phyloP scores from a whole-genome alignment of 768 basidiomycete species.

The Tricholoma matsutake region DNA sequence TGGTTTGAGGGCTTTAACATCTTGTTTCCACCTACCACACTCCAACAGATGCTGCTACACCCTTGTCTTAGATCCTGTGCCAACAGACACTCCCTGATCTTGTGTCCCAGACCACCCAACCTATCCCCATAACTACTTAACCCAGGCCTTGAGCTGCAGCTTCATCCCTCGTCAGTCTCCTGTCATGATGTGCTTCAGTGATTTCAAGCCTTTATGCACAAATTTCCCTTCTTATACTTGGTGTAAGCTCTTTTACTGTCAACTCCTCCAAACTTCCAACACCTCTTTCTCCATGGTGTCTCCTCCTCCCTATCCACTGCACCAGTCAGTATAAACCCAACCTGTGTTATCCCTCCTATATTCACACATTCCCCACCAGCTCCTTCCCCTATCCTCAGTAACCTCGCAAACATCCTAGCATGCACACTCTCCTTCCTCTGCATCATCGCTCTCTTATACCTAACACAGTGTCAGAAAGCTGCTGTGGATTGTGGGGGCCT shows the following conservation, averaged over 20 bases:
- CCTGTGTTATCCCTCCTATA: conserved; percentile 71
- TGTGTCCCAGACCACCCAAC: too few relatives aligned
- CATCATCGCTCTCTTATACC: conserved; percentile 51
- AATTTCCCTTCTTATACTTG: conserved; percentile 78
- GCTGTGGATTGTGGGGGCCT: conserved; percentile 88
- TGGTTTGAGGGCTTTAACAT: too few relatives aligned
- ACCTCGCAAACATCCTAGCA: conserved; percentile 82
- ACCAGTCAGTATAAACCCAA: conserved; percentile 80
- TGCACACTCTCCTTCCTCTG: conserved; percentile 73
- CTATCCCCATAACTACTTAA: too few relatives aligned
- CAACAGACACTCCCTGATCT: too few relatives aligned
- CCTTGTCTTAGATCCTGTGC: too few relatives aligned
- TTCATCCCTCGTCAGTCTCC: too few relatives aligned
- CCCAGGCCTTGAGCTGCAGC: too few relatives aligned
- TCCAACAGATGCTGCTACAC: too few relatives aligned
- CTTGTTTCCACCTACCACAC: too few relatives aligned
- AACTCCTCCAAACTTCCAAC: conserved; percentile 44
- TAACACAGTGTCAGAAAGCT: conserved; percentile 67
- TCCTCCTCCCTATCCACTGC: conserved; percentile 49
- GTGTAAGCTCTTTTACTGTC: conserved; percentile 94
- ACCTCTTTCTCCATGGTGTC: conserved; percentile 32
- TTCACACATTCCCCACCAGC: conserved; percentile 44
- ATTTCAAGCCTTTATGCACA: conserved; percentile 66
- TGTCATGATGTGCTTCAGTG: conserved; percentile 59
- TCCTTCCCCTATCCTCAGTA: conserved; percentile 45